phyloP scores from a whole-genome alignment of 2,329 filamentous ascomycete genomes.

The Venturia carpophila region DNA sequence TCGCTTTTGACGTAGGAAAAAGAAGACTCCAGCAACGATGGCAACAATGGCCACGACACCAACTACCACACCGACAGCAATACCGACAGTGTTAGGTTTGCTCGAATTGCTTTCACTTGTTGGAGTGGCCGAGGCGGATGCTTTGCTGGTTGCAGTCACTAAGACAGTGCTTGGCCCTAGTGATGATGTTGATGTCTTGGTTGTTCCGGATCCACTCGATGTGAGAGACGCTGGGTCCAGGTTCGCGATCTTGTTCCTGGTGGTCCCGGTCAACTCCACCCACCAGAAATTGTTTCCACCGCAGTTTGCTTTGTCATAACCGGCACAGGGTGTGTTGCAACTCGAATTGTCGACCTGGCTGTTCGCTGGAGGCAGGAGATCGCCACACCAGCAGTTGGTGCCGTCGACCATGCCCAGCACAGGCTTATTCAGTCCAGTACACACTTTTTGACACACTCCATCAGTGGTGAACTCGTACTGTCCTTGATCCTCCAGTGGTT shows the following conservation, averaged over 20 bases:
- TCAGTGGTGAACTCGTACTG: conserved; percentile 43
- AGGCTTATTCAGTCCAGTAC: conserved; percentile 38
- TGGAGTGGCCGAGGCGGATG: conserved; percentile 7
- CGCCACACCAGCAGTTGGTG: conserved; percentile 65
- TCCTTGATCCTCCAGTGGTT: conserved; percentile 42
- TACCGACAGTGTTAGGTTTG: conserved; percentile 66
- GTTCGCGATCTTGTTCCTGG: conserved; percentile 32
- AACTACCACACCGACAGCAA: conserved; percentile 81
- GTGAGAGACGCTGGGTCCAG: conserved; percentile 24
- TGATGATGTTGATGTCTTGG: conserved; percentile 19
- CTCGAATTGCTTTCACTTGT: conserved; percentile 31
- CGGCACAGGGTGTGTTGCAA: conserved; percentile 60
- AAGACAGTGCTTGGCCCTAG: not conserved
- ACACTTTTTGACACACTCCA: conserved; percentile 49
- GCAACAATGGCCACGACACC: conserved; percentile 64
- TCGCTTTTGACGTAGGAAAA: conserved; percentile 67
- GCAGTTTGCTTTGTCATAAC: conserved; percentile 58
- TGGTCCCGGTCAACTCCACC: conserved; percentile 45
- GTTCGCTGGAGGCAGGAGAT: conserved; percentile 52
- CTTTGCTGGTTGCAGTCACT: conserved; percentile 19
- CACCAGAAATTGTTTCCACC: conserved; percentile 48
- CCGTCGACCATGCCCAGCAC: conserved; percentile 58
- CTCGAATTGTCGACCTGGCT: conserved; percentile 48
- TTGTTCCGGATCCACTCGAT: conserved; percentile 19
- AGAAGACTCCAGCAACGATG: conserved; percentile 60